phyloP scores from a whole-genome alignment of 164 flowering plant genomes.

The Kalanchoe fedtschenkoi region DNA sequence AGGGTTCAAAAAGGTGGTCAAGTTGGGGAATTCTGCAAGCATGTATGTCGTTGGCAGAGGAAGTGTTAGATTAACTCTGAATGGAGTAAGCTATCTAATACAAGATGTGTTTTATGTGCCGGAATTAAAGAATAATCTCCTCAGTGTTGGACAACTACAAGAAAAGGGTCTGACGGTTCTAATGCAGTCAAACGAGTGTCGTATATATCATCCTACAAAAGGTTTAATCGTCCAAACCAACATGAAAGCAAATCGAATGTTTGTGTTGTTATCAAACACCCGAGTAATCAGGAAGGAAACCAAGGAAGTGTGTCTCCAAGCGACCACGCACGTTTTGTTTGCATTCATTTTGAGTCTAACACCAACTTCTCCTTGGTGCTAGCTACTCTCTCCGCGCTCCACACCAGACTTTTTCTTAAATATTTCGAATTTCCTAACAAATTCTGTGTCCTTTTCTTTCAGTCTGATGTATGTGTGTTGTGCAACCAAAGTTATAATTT shows the following conservation, averaged over 20 bases:
- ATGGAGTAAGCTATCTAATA: not conserved
- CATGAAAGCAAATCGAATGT: not conserved
- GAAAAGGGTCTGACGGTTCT: not conserved
- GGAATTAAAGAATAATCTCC: not conserved
- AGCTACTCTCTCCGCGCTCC: too few relatives aligned
- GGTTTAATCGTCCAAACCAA: not conserved
- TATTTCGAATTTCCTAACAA: too few relatives aligned
- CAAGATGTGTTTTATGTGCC: not conserved
- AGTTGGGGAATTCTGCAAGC: not conserved
- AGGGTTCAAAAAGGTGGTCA: not conserved
- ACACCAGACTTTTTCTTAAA: too few relatives aligned
- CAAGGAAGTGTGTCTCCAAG: too few relatives aligned
- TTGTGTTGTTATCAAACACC: not conserved
- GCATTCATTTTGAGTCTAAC: too few relatives aligned
- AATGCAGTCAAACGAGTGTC: not conserved
- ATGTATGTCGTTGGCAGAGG: not conserved
- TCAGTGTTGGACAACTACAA: slow-evolving; percentile 1
- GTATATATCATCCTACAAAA: not conserved
- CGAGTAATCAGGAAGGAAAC: too few relatives aligned
- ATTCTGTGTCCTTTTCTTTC: too few relatives aligned
- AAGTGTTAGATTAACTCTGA: not conserved
- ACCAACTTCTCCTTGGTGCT: too few relatives aligned
- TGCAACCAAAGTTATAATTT: too few relatives aligned
- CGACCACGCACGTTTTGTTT: too few relatives aligned
- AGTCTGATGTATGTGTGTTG: too few relatives aligned